A percentile compares a stretch with the other conserved stretches of the same genome.
Conservation (phyloP, 108 stramenopile genomes). For the Parmales sp. region DNA sequence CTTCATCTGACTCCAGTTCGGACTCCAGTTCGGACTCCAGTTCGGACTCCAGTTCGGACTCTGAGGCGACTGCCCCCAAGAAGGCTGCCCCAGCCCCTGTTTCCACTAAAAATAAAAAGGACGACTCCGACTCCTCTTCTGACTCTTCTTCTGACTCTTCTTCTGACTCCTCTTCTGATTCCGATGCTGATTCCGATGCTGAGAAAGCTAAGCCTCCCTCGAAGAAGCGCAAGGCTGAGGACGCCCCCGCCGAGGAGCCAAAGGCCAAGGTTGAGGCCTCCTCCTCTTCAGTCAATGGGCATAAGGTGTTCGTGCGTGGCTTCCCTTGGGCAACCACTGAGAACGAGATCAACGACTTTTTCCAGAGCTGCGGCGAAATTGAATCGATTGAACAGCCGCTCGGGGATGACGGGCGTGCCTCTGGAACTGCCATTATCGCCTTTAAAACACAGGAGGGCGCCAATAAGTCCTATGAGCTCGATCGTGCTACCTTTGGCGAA, state of each 20-base stretch:
- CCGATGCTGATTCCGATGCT: constrained; percentile 22
- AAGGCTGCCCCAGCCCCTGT: neutral
- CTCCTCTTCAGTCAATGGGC: constrained; percentile 15
- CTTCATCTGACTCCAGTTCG: constrained; percentile 21
- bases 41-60: neutral
- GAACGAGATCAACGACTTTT: constrained; percentile 79
- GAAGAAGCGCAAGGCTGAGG: constrained; percentile 65
- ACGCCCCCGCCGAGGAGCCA: constrained; percentile 19
- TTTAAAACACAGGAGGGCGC: constrained; percentile 53
- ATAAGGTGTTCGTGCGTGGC: constrained; percentile 77
- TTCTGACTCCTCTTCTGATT: constrained; percentile 10
- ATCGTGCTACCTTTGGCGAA: constrained; percentile 79
- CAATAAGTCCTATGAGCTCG: constrained; percentile 63
- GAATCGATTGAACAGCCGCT: constrained; percentile 67
- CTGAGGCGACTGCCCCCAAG: neutral
- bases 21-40: neutral
- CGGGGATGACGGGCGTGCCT: constrained; percentile 67
- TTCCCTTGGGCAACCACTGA: constrained; percentile 85
- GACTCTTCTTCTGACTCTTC: constrained; percentile 3
- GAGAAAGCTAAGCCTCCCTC: constrained; percentile 28
- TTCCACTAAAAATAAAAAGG: no score
- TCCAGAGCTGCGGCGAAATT: constrained; percentile 67
- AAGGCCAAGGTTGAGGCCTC: constrained; percentile 33
- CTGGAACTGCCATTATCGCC: constrained; percentile 74
- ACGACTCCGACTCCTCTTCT: neutral